phyloP scores from a whole-genome alignment of 2,329 filamentous ascomycete genomes.

The Pseudocercospora macadamiae region DNA sequence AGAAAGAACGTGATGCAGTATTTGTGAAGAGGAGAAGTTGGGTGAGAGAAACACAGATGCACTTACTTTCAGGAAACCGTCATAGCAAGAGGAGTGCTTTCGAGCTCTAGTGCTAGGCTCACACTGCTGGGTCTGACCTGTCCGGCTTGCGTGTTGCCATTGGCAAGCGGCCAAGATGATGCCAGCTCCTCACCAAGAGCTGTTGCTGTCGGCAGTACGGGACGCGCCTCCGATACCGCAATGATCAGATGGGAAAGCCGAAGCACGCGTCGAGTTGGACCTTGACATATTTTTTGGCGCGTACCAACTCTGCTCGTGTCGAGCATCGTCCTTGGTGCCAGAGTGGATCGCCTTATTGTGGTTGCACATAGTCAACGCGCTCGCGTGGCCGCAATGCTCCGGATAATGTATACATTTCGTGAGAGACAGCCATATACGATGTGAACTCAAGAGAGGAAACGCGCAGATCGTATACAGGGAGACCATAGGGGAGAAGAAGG shows the following conservation, averaged over 20 bases:
- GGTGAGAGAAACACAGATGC: neutral
- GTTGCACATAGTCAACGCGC: too few species aligned
- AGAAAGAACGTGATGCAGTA: neutral
- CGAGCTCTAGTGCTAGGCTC: neutral
- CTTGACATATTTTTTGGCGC: too few species aligned
- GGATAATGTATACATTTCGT: too few species aligned
- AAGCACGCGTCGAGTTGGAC: neutral
- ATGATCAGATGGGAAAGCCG: slow-evolving; percentile 16
- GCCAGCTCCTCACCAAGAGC: slow-evolving; percentile 12
- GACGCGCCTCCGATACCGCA: slow-evolving; percentile 9
- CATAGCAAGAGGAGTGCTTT: slow-evolving; percentile 1
- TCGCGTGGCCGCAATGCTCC: too few species aligned
- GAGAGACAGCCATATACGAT: too few species aligned
- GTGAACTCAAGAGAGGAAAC: too few species aligned
- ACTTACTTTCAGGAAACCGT: neutral
- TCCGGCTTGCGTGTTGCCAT: slow-evolving; percentile 9
- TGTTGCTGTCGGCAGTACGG: slow-evolving; percentile 9
- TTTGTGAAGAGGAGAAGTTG: neutral
- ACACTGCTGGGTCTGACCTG: neutral
- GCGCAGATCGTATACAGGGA: too few species aligned
- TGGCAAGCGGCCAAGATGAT: neutral
- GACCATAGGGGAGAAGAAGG: neutral
- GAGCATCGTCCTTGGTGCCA: too few species aligned
- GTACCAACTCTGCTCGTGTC: too few species aligned
- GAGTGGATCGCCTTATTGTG: neutral